phyloP scores from a whole-genome alignment of 495 filamentous ascomycete genomes.

The Cladorrhinum samala region DNA sequence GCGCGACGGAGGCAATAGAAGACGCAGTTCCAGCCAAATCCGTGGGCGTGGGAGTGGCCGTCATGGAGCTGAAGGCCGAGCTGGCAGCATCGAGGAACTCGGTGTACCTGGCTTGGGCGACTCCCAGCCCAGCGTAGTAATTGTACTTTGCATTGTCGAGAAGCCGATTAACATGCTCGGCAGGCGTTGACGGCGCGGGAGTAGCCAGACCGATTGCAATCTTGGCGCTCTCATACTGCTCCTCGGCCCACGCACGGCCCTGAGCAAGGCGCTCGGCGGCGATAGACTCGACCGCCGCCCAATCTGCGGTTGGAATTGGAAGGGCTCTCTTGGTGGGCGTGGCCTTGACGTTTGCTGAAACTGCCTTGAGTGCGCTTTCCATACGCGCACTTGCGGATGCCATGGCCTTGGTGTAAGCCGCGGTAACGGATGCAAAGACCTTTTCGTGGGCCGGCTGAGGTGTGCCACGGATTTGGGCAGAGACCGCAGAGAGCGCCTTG shows the following conservation, averaged over 20 bases:
- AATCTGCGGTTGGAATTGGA: slow-evolving; percentile 25
- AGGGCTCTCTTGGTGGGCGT: slow-evolving; percentile 34
- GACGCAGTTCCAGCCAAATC: slow-evolving; percentile 37
- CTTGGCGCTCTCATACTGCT: slow-evolving; percentile 57
- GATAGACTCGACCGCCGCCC: slow-evolving; percentile 45
- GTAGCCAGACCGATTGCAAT: slow-evolving; percentile 46
- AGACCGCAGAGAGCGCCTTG: slow-evolving; percentile 58
- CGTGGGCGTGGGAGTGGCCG: slow-evolving; percentile 44
- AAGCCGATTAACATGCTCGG: slow-evolving; percentile 46
- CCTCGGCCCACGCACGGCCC: slow-evolving; percentile 57
- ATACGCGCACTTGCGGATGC: slow-evolving; percentile 54
- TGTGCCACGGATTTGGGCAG: slow-evolving; percentile 59
- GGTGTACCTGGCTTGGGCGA: slow-evolving; percentile 71
- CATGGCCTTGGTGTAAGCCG: slow-evolving; percentile 60
- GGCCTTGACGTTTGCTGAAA: slow-evolving; percentile 41
- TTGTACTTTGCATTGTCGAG: slow-evolving; percentile 57
- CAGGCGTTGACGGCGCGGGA: slow-evolving; percentile 45
- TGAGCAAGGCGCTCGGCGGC: slow-evolving; percentile 59
- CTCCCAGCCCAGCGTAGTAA: slow-evolving; percentile 70
- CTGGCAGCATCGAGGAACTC: slow-evolving; percentile 66
- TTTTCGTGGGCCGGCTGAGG: slow-evolving; percentile 56
- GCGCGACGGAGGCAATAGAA: slow-evolving; percentile 26
- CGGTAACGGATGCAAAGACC: slow-evolving; percentile 60
- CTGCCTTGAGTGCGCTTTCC: slow-evolving; percentile 41
- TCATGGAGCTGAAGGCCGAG: slow-evolving; percentile 48